A percentile compares a stretch with the other conserved stretches of the same genome.
Conservation (phyloP, 1,139 yeast species). For the Debaryomycetaceae sp. region DNA sequence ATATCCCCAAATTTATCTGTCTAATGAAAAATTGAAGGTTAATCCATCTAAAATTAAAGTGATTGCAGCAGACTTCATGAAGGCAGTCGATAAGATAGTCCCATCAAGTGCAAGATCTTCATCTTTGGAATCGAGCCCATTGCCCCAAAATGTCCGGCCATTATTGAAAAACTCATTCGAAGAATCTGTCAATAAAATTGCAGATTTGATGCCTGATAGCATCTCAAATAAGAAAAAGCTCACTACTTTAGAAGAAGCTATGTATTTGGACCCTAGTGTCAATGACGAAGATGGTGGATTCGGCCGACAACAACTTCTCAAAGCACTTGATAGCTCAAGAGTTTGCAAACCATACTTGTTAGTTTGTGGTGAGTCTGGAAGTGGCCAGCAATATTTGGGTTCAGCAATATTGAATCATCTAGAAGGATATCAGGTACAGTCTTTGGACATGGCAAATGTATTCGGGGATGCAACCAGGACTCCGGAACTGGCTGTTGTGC, state of each 20-base stretch:
- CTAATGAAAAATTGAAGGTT: conserved; percentile 69
- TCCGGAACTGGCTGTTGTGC: conserved; percentile 82
- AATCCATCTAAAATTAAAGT: conserved; percentile 72
- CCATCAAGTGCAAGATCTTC: conserved; percentile 92
- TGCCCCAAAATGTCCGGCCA: conserved; percentile 71
- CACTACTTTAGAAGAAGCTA: conserved; percentile 67
- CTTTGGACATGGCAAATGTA: conserved; percentile 74
- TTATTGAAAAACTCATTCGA: conserved; percentile 51
- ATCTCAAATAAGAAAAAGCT: conserved; percentile 38
- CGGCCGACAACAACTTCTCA: conserved; percentile 58
- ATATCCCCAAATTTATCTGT: conserved; percentile 87
- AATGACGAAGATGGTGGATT: conserved; percentile 66
- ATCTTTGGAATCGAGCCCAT: conserved; percentile 68
- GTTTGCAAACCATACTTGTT: conserved; percentile 80
- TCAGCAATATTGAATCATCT: conserved; percentile 77
- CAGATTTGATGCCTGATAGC: conserved; percentile 60
- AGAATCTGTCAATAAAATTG: conserved; percentile 47
- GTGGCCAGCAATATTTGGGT: conserved; percentile 85
- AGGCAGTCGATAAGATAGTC: conserved; percentile 79
- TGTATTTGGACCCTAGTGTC: conserved; percentile 57
- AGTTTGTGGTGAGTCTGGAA: conserved; percentile 72
- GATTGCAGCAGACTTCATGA: conserved; percentile 81
- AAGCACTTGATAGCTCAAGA: conserved; percentile 59
- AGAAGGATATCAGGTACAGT: conserved; percentile 89
- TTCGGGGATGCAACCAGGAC: conserved; percentile 80